Base-by-base conservation (phyloP, 1,139 yeast genomes). In the Scheffersomyces cryptocercus region DNA sequence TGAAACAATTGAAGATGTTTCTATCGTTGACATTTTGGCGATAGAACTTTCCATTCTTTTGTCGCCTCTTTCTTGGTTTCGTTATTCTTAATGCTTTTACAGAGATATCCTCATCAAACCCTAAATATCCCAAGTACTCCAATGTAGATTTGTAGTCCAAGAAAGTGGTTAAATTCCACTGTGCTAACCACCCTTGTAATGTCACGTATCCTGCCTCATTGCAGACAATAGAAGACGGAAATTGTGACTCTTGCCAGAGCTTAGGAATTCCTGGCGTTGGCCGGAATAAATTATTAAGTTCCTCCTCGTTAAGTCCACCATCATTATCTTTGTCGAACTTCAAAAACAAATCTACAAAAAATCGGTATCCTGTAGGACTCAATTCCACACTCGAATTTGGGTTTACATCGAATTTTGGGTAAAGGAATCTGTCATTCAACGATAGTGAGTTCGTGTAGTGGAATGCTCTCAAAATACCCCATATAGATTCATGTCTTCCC, bases 151-250 rank as follows among this genome's bases (percentile, higher is more conserved):
- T 82, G 59, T 87, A 84, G 55, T 90, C 96, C 33, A 93, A 68
- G 55, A 84, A 89, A 0, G 98, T 91, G 0, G 97, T 89, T 84
- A 93, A 85, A 53, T 93, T 85, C 99, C 99, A 93, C 57, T 93
- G 98, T 0, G 99, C 98, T 36, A 93, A 67, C 99, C 99, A 93
- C 2, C 99, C 99, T 67, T 93, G 98, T 29, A 93, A 66, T 0
- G 98, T 88, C 3, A 93, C 93, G 59, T 84, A 80, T 0, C 97
- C 97, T 49, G 82, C 84, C 51, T 89, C 97, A 59, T 90, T 91
- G 45, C 96, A 80, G 2, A 91, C 97, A 5, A 95, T 87, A 1
- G 95, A 82, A 20, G 79, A 72, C 0, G 99, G 99, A 56, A 93
- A 93, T 53, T 84, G 85, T 1, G 88, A 79, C 29, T 88, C 93